phyloP scores from a whole-genome alignment of 1,284 basidiomycete species.

The Puccinia brachypodii region DNA sequence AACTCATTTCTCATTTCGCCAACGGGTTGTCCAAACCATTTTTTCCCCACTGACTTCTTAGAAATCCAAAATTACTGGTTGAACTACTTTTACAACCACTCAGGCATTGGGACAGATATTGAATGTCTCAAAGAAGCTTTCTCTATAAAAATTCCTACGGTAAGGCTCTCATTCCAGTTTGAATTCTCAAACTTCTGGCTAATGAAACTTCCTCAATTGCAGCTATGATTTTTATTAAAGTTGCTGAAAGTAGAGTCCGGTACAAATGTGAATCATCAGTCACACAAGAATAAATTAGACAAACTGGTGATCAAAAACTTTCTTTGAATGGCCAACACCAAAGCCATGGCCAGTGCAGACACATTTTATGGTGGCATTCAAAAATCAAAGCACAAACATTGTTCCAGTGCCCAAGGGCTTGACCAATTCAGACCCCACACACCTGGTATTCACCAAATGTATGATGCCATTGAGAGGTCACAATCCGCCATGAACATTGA shows the following conservation, averaged over 20 bases:
- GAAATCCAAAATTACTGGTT: conserved; percentile 22
- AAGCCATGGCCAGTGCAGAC: no score
- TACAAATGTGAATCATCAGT: neutral
- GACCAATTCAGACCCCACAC: no score
- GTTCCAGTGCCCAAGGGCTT: no score
- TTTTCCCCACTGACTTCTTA: neutral
- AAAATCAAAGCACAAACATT: no score
- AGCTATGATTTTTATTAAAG: neutral
- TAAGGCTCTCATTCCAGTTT: no score
- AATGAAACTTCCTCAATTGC: neutral
- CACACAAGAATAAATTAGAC: neutral
- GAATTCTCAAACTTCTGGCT: neutral
- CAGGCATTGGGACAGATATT: conserved; percentile 8
- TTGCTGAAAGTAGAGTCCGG: neutral
- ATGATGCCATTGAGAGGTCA: no score
- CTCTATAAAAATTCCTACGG: conserved; percentile 1
- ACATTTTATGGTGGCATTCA: no score
- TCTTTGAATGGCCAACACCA: neutral
- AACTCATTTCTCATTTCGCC: conserved; percentile 3
- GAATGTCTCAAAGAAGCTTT: neutral
- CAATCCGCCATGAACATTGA: no score
- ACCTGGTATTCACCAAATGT: no score
- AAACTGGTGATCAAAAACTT: neutral
- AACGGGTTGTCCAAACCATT: neutral
- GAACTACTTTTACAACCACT: conserved; percentile 5